phyloP scores from a whole-genome alignment of 345 rosid species.

The Luvunga scandens region DNA sequence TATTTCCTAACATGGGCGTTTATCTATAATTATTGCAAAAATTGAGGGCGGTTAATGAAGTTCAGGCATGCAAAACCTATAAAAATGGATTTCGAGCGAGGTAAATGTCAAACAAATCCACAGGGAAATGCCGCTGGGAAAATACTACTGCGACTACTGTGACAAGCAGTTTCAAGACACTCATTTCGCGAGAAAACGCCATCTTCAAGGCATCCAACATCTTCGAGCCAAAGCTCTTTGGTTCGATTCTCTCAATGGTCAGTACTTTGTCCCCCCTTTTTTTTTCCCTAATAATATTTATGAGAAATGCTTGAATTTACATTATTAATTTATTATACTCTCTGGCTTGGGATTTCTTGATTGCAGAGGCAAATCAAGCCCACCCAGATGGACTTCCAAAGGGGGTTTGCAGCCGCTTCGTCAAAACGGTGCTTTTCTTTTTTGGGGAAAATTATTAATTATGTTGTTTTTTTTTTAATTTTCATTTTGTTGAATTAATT shows the following conservation, averaged over 20 bases:
- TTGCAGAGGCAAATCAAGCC: constrained; percentile 30
- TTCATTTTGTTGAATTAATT: not conserved
- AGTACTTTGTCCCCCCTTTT: not conserved
- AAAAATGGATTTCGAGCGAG: too few species aligned
- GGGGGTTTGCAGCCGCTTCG: constrained; percentile 70
- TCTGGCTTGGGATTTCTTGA: not conserved
- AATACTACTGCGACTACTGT: constrained; percentile 88
- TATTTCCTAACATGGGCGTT: not conserved
- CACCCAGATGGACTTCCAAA: constrained; percentile 25
- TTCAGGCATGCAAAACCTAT: not conserved
- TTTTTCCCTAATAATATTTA: not conserved
- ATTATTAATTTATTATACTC: not conserved
- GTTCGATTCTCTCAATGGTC: constrained; percentile 45
- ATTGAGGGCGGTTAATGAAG: not conserved
- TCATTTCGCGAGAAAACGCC: constrained; percentile 71
- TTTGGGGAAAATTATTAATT: too few species aligned
- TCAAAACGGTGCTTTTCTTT: constrained; percentile 39
- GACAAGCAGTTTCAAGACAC: constrained; percentile 92
- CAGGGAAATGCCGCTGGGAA: constrained; percentile 58
- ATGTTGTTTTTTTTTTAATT: not conserved
- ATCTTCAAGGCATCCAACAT: constrained; percentile 77
- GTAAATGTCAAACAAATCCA: not conserved
- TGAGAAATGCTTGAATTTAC: not conserved
- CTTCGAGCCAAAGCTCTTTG: constrained; percentile 81
- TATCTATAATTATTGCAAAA: not conserved